phyloP scores from a whole-genome alignment of 1,284 basidiomycete species.

The Ceratorhiza oryzae-sativae region DNA sequence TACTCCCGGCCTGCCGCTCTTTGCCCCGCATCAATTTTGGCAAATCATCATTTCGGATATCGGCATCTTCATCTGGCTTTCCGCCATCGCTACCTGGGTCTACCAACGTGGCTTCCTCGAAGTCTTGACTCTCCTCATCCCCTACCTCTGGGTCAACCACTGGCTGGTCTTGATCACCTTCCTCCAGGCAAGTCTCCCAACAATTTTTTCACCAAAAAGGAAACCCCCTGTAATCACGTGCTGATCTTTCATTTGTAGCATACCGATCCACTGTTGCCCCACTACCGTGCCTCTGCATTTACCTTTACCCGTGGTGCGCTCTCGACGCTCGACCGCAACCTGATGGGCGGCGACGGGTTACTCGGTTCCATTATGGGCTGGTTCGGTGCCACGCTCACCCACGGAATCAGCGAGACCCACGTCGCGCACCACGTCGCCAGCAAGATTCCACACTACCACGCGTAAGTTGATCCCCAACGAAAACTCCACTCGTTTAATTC shows the following conservation, averaged over 20 bases:
- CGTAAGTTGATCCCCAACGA: constrained; percentile 54
- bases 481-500: neutral
- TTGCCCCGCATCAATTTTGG: constrained; percentile 78
- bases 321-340: constrained; percentile 88
- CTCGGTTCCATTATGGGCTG: constrained; percentile 74
- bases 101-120: constrained; percentile 74
- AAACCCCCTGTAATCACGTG: constrained; percentile 1
- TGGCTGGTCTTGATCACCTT: constrained; percentile 94
- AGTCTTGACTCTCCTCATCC: constrained; percentile 79
- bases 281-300: constrained; percentile 91
- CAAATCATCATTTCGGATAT: constrained; percentile 88
- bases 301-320: constrained; percentile 96
- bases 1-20: constrained; percentile 81
- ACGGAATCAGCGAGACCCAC: constrained; percentile 94
- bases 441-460: constrained; percentile 94
- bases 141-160: constrained; percentile 90
- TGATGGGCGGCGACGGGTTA: constrained; percentile 71
- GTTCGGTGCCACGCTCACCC: constrained; percentile 79
- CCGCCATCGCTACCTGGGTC: constrained; percentile 65
- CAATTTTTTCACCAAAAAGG: neutral
- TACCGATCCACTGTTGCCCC: constrained; percentile 93
- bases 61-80: constrained; percentile 79
- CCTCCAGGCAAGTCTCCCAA: constrained; percentile 64
- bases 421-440: constrained; percentile 88
- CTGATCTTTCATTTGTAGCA: constrained; percentile 54